Evolutionary conservation across 495 filamentous ascomycete species (phyloP).

Genomic region (Aspergillus affinis): DNA sequence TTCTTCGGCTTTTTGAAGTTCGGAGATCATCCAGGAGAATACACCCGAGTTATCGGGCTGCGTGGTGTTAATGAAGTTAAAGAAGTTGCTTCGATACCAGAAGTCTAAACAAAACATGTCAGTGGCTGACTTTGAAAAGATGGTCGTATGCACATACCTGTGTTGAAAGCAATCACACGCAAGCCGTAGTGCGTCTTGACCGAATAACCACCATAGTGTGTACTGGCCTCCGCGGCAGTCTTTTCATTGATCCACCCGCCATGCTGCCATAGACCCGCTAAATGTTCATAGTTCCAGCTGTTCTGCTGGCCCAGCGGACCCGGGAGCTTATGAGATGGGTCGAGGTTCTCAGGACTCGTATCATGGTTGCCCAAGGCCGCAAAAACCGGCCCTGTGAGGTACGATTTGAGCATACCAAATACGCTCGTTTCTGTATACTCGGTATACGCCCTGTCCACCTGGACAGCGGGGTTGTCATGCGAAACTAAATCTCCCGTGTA

Average conservation of each 20-base stretch:
- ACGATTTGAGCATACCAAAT: constrained; percentile 54
- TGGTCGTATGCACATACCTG: constrained; percentile 32
- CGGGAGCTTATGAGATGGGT: constrained; percentile 51
- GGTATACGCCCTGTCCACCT: constrained; percentile 47
- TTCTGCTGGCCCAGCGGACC: constrained; percentile 54
- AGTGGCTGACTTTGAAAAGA: constrained; percentile 9
- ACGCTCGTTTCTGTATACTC: constrained; percentile 52
- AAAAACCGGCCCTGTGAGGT: constrained; percentile 57
- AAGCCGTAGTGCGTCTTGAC: constrained; percentile 48
- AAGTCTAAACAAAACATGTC: constrained; percentile 40
- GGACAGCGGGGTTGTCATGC: constrained; percentile 44
- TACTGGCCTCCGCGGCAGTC: constrained; percentile 40
- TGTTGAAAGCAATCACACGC: constrained; percentile 53
- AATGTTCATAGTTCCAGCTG: constrained; percentile 55
- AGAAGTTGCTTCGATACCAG: constrained; percentile 49
- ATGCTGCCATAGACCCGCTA: constrained; percentile 51
- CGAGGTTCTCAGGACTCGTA: constrained; percentile 49
- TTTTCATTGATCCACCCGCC: constrained; percentile 49
- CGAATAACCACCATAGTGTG: constrained; percentile 54
- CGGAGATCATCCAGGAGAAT: constrained; percentile 49
- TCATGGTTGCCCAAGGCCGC: constrained; percentile 57
- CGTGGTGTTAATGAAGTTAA: constrained; percentile 47
- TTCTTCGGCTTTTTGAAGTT: constrained; percentile 54
- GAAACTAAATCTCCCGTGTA: constrained; percentile 60
- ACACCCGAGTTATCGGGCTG: constrained; percentile 53